Evolutionary conservation across 139 green algal genomes (phyloP).

Genomic region (Penium margaritaceum): DNA sequence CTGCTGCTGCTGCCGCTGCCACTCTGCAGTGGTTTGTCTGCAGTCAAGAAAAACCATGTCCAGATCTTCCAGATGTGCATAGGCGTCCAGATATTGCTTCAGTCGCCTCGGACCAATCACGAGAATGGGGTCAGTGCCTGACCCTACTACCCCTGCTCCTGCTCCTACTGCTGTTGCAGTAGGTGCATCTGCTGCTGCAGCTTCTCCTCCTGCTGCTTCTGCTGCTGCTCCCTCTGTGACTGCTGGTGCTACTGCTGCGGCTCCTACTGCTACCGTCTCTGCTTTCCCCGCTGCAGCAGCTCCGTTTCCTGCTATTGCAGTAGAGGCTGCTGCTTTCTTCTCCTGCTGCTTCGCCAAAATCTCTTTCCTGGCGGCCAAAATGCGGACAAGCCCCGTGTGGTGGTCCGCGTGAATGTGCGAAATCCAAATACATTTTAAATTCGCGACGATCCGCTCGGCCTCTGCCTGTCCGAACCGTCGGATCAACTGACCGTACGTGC

Average conservation of each 20-base stretch:
- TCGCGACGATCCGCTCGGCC: constrained; percentile 36
- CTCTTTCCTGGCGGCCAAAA: constrained; percentile 51
- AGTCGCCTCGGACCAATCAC: constrained; percentile 76
- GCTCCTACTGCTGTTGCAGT: no score
- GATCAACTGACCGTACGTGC: constrained; percentile 74
- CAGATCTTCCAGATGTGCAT: constrained; percentile 59
- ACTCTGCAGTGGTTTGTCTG: constrained; percentile 19
- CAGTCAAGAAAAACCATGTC: constrained; percentile 63
- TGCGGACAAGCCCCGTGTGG: constrained; percentile 73
- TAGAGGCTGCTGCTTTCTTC: no score
- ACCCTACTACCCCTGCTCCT: no score
- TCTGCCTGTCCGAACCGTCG: constrained; percentile 52
- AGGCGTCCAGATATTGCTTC: constrained; percentile 59
- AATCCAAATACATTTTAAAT: constrained; percentile 69
- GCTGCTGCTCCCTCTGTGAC: no score
- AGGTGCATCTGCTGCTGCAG: no score
- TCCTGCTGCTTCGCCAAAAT: constrained; percentile 47
- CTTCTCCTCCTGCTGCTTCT: no score
- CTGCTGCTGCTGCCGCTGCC: not conserved
- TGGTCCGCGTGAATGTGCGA: constrained; percentile 97
- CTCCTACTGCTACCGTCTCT: no score
- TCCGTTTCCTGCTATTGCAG: no score
- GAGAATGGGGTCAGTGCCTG: constrained; percentile 48
- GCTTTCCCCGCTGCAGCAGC: no score
- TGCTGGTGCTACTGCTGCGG: no score